These are phyloP conservation scores for Fusarium denticulatum DNA, from an alignment of 2,329 filamentous ascomycete genomes.

Conservation along the genomic window DNA sequence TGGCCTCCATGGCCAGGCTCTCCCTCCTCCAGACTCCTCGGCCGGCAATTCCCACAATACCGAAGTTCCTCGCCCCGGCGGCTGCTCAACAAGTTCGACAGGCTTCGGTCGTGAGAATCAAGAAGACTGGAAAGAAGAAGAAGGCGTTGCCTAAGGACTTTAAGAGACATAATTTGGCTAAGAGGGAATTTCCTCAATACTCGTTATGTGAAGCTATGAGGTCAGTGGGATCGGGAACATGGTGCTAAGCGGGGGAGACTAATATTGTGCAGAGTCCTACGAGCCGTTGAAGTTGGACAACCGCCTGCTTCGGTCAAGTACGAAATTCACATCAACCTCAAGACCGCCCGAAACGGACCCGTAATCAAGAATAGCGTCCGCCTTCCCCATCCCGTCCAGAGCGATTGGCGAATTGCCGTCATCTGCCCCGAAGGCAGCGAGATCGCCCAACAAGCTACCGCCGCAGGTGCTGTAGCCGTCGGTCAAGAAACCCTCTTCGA, in stretches of 20 bases:
- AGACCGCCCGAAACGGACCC: constrained; percentile 85
- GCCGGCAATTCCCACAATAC: constrained; percentile 56
- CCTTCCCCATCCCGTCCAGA: constrained; percentile 89
- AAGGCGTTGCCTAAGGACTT: constrained; percentile 72
- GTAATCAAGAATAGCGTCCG: constrained; percentile 88
- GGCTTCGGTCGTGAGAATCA: constrained; percentile 54
- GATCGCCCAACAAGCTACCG: constrained; percentile 76
- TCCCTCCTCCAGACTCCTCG: constrained; percentile 55
- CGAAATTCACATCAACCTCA: constrained; percentile 85
- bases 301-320: constrained; percentile 82
- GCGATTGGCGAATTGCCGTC: constrained; percentile 88
- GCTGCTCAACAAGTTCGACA: constrained; percentile 55
- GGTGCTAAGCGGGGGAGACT: background rate
- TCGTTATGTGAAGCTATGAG: constrained; percentile 93
- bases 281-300: constrained; percentile 89
- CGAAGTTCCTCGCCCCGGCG: constrained; percentile 60
- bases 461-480: constrained; percentile 82
- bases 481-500: constrained; percentile 90
- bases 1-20: constrained; percentile 64
- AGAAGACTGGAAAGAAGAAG: constrained; percentile 65
- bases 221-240: constrained; percentile 56
- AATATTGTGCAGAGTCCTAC: constrained; percentile 74
- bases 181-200: constrained; percentile 73
- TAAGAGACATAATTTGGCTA: constrained; percentile 72
- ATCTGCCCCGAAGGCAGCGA: constrained; percentile 86